Evolutionary conservation across 2,329 filamentous ascomycete genomes (phyloP).

Genomic region (Chrysoporthe deuterocubensis): DNA sequence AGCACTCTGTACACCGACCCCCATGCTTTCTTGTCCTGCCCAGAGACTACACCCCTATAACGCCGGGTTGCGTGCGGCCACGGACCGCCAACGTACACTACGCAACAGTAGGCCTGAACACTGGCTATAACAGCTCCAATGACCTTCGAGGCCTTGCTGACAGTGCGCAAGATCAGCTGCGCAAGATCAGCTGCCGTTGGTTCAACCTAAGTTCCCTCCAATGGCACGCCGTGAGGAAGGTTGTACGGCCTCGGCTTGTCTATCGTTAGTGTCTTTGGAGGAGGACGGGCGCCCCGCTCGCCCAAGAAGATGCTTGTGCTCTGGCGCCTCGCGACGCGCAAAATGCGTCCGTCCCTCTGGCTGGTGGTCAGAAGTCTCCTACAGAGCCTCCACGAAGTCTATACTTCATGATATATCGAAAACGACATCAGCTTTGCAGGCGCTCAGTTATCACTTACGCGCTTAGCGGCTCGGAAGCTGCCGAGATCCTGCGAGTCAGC

Average conservation of each 20-base stretch:
- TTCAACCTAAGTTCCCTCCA: background rate
- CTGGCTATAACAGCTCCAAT: background rate
- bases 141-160: background rate
- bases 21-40: background rate
- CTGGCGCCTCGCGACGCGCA: background rate
- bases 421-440: background rate
- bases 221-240: background rate
- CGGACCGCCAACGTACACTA: background rate
- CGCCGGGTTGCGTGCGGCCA: background rate
- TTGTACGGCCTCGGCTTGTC: background rate
- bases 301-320: background rate
- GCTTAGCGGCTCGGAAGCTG: conserved; percentile 22
- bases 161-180: background rate
- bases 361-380: background rate
- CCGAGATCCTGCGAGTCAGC: conserved; percentile 21
- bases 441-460: conserved; percentile 14
- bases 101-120: background rate
- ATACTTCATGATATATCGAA: background rate
- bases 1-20: background rate
- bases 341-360: background rate
- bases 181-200: background rate
- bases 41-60: background rate
- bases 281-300: background rate
- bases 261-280: background rate
- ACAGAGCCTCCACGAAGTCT: background rate